Base-by-base conservation (phyloP, 2,329 filamentous ascomycete genomes). In the Chalara sp. region DNA sequence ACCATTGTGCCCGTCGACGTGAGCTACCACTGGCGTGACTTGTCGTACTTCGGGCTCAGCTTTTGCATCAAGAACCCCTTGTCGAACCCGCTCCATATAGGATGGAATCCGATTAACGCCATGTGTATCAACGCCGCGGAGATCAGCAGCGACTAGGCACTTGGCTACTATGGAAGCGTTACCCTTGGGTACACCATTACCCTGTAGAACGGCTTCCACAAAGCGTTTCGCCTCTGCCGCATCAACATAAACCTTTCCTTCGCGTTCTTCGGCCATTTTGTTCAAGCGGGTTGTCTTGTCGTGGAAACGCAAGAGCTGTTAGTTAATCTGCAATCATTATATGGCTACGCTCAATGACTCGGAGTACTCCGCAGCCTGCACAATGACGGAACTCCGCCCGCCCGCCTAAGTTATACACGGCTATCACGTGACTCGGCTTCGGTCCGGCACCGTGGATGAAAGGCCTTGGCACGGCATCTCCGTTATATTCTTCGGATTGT, bases 121-220 rank as follows among this genome's bases (percentile, higher is more conserved):
- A 64, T 92, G 87, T 0, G 86, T 89, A 63, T 92, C 87, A 30
- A 91, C 83, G 46, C 87, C 87, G 40, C 87, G 82, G 1, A 92
- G 76, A 59, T 92, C 87, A 10, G 87, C 87, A 35, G 80, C 79
- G 1, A 91, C 76, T 1, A 92, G 79, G 55, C 83, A 86, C 54
- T 71, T 69, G n/a, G 86, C 81, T 10, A 90, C 70, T 35, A 81
- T 80, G 4, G 68, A 56, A 12, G 87, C 85, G 56, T 87, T 78
- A 3, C 72, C 64, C 0, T 66, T 50, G 0, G 81, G 68, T 0
- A 87, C 83, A 2, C 79, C 79, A 60, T 88, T 82, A 30, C 73
- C 82, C 51, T 67, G 60, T 32, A 88, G 76, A 10, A 88, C 68
- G 5, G 69, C 68, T 58, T 76, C 67, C 5, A 79, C 72, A 49